Conservation (phyloP, 1,139 yeast species). For the Taphrina betulina region DNA sequence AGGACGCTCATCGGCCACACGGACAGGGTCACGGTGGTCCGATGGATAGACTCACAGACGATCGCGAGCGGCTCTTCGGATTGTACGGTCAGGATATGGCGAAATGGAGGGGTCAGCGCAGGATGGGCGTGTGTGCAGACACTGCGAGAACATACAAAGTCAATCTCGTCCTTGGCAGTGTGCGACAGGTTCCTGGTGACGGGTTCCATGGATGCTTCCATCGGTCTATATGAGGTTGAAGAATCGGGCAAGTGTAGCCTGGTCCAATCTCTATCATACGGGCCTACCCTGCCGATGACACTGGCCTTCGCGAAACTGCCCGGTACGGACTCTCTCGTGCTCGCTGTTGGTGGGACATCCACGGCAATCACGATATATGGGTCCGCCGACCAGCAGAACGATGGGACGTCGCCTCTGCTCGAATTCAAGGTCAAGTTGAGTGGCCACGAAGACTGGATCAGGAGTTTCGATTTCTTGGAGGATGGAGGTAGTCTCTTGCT, state of each 20-base stretch:
- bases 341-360: conserved; percentile 80
- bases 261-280: conserved; percentile 38
- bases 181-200: conserved; percentile 50
- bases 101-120: conserved; percentile 39
- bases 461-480: conserved; percentile 62
- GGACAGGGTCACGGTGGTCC: conserved; percentile 43
- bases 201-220: conserved; percentile 66
- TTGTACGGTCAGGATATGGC: conserved; percentile 62
- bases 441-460: conserved; percentile 96
- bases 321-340: conserved; percentile 44
- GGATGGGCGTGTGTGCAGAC: conserved; percentile 40
- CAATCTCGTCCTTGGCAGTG: conserved; percentile 55
- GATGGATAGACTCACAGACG: conserved; percentile 45
- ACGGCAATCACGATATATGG: conserved; percentile 58
- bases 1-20: conserved; percentile 43
- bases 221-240: conserved; percentile 52
- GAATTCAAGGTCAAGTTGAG: conserved; percentile 55
- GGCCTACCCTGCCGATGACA: conserved; percentile 60
- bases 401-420: conserved; percentile 34
- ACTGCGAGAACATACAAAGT: conserved; percentile 48
- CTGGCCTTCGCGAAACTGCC: conserved; percentile 55
- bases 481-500: conserved; percentile 53
- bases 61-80: conserved; percentile 71
- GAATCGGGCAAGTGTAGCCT: conserved; percentile 17
- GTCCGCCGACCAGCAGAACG: conserved; percentile 43